Evolutionary conservation across 1,284 basidiomycete species (phyloP).

Genomic region (Cryptococcus amylolentus): DNA sequence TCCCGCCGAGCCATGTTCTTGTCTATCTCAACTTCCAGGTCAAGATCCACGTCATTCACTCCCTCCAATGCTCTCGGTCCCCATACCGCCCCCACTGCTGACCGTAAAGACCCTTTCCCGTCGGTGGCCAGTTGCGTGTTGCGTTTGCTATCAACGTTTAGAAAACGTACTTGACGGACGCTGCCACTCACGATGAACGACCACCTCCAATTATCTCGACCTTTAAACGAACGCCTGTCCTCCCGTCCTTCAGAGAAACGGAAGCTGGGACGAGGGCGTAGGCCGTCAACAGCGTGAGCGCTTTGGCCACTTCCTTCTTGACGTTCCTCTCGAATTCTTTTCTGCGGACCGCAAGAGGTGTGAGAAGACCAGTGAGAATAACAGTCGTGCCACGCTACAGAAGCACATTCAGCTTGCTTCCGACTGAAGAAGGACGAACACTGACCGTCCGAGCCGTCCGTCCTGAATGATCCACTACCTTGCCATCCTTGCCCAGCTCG

Average conservation of each 20-base stretch:
- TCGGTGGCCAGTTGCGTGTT: conserved; percentile 69
- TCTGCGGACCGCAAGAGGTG: conserved; percentile 78
- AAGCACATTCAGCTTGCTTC: background rate
- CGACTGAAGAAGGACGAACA: conserved; percentile 26
- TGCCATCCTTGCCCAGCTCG: conserved; percentile 65
- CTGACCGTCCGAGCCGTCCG: conserved; percentile 70
- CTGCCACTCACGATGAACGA: conserved; percentile 62
- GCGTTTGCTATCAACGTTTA: conserved; percentile 58
- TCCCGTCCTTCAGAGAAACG: conserved; percentile 46
- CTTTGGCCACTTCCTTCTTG: conserved; percentile 88
- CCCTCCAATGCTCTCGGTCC: conserved; percentile 74
- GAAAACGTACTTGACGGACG: background rate
- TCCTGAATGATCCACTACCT: conserved; percentile 54
- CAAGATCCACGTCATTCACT: conserved; percentile 68
- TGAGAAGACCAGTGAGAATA: conserved; percentile 69
- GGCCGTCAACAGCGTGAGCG: conserved; percentile 73
- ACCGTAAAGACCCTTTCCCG: conserved; percentile 60
- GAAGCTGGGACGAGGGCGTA: conserved; percentile 77
- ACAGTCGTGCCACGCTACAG: conserved; percentile 82
- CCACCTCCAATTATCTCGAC: conserved; percentile 58
- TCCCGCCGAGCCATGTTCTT: conserved; percentile 51
- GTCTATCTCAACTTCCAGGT: conserved; percentile 66
- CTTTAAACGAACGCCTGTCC: conserved; percentile 62
- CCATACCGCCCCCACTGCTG: conserved; percentile 76
- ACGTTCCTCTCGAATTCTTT: conserved; percentile 87